Evolutionary conservation across 805 yeast genomes (phyloP).

Genomic region (Geotrichum ghanense): DNA sequence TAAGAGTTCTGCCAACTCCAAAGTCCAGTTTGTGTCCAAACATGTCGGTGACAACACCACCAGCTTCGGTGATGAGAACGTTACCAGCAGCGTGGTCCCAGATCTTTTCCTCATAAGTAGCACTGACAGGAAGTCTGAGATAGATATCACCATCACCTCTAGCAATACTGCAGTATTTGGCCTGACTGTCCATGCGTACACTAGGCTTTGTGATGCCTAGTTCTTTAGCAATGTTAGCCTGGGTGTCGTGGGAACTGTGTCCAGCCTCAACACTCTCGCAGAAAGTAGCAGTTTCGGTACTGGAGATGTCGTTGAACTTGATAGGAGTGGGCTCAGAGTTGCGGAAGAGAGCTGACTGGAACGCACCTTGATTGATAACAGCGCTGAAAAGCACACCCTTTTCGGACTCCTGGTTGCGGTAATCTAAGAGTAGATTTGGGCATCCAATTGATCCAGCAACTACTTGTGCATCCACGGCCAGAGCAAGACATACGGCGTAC

Average conservation of each 20-base stretch:
- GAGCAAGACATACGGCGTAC: slow-evolving; percentile 89
- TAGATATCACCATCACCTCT: slow-evolving; percentile 90
- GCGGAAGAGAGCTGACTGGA: slow-evolving; percentile 32
- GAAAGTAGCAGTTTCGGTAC: slow-evolving; percentile 46
- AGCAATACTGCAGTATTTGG: slow-evolving; percentile 84
- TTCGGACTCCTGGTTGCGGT: slow-evolving; percentile 23
- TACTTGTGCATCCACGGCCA: slow-evolving; percentile 76
- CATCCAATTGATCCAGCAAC: slow-evolving; percentile 92
- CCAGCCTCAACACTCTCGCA: slow-evolving; percentile 94
- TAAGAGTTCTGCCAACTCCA: slow-evolving; percentile 70
- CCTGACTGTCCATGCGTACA: slow-evolving; percentile 88
- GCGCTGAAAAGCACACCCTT: slow-evolving; percentile 73
- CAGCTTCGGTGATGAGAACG: slow-evolving; percentile 75
- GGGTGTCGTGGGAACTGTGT: slow-evolving; percentile 86
- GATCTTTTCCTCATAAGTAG: slow-evolving; percentile 77
- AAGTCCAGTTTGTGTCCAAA: slow-evolving; percentile 65
- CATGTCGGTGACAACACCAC: slow-evolving; percentile 84
- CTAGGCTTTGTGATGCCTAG: slow-evolving; percentile 48
- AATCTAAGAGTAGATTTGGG: slow-evolving; percentile 66
- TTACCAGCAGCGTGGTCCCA: slow-evolving; percentile 99
- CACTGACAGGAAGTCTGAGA: slow-evolving; percentile 71
- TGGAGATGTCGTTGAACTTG: slow-evolving; percentile 38
- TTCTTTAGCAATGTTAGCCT: slow-evolving; percentile 54
- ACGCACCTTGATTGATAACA: slow-evolving; percentile 56
- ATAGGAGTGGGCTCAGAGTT: slow-evolving; percentile 29